A percentile compares a stretch with the other conserved stretches of the same genome.
These are phyloP conservation scores for Exutisphaerella laricina DNA, from an alignment of 2,329 filamentous ascomycete species.

Conservation along the genomic window DNA sequence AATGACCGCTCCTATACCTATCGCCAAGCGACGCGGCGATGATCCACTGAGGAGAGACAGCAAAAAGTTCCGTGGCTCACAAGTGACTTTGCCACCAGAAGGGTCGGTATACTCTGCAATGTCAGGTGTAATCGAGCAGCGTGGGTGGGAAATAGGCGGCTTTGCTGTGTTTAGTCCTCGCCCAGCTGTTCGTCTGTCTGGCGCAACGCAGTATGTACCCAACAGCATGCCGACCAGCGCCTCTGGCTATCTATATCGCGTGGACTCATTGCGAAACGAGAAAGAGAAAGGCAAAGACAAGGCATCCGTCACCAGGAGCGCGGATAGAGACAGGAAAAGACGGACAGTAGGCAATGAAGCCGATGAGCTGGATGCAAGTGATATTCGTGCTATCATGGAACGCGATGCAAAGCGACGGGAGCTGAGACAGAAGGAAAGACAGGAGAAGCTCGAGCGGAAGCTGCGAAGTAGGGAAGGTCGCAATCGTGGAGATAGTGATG, in stretches of 20 bases:
- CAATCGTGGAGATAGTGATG: slow-evolving; percentile 38
- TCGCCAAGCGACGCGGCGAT: slow-evolving; percentile 47
- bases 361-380: slow-evolving; percentile 77
- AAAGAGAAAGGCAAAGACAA: slow-evolving; percentile 14
- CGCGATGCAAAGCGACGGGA: slow-evolving; percentile 76
- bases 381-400: slow-evolving; percentile 83
- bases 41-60: slow-evolving; percentile 55
- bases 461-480: slow-evolving; percentile 62
- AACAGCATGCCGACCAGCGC: slow-evolving; percentile 22
- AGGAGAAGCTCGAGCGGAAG: slow-evolving; percentile 60
- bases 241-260: slow-evolving; percentile 19
- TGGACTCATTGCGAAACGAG: slow-evolving; percentile 14
- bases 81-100: slow-evolving; percentile 67
- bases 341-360: slow-evolving; percentile 65
- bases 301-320: slow-evolving; percentile 32
- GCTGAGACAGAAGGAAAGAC: slow-evolving; percentile 63
- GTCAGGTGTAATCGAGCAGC: slow-evolving; percentile 67
- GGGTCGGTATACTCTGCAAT: slow-evolving; percentile 72
- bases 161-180: slow-evolving; percentile 72
- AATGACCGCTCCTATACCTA: slow-evolving; percentile 66
- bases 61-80: slow-evolving; percentile 62
- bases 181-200: slow-evolving; percentile 72
- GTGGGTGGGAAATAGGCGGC: slow-evolving; percentile 73
- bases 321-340: slow-evolving; percentile 42
- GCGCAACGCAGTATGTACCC: slow-evolving; percentile 54